These are phyloP conservation scores for Aurinia saxatilis DNA, from an alignment of 345 rosid genomes.

Conservation along the genomic window DNA sequence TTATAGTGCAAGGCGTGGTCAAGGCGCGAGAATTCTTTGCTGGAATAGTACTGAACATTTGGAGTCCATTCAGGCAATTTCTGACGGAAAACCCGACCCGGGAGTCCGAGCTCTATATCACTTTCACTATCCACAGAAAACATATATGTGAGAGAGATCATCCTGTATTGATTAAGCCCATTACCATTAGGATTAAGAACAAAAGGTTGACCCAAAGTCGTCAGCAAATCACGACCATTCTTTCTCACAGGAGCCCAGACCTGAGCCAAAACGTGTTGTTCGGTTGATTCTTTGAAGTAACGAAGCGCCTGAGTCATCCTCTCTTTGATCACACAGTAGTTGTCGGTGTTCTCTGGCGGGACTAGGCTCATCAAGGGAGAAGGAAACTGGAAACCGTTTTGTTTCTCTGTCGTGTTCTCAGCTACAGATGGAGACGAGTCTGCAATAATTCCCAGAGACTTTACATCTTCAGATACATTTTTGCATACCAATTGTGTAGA, in stretches of 20 bases:
- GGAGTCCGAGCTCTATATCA: slow-evolving; percentile 76
- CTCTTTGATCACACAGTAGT: slow-evolving; percentile 63
- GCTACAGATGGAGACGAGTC: slow-evolving; percentile 37
- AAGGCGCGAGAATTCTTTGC: slow-evolving; percentile 71
- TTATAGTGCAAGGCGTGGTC: slow-evolving; percentile 66
- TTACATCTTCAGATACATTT: neutral
- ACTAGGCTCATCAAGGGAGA: slow-evolving; percentile 50
- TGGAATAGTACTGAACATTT: slow-evolving; percentile 80
- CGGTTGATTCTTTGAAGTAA: slow-evolving; percentile 78
- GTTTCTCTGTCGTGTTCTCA: slow-evolving; percentile 37
- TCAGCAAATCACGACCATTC: slow-evolving; percentile 50
- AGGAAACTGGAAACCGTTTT: slow-evolving; percentile 35
- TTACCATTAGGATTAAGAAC: slow-evolving; percentile 63
- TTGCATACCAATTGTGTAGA: neutral
- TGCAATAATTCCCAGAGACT: slow-evolving; percentile 16
- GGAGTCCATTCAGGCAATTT: slow-evolving; percentile 96
- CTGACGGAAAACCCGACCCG: slow-evolving; percentile 84
- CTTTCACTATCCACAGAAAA: slow-evolving; percentile 77
- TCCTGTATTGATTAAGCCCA: slow-evolving; percentile 83
- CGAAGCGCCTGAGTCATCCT: slow-evolving; percentile 83
- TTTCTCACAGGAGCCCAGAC: slow-evolving; percentile 86
- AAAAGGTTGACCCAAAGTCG: slow-evolving; percentile 92
- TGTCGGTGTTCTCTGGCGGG: slow-evolving; percentile 55
- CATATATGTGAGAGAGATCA: slow-evolving; percentile 70
- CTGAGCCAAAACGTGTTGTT: slow-evolving; percentile 83